Percentiles rank a stretch among this genome's conserved stretches.
These are phyloP conservation scores for Salvia sclarea DNA, from an alignment of 305 asterid genomes.

Conservation along the genomic window DNA sequence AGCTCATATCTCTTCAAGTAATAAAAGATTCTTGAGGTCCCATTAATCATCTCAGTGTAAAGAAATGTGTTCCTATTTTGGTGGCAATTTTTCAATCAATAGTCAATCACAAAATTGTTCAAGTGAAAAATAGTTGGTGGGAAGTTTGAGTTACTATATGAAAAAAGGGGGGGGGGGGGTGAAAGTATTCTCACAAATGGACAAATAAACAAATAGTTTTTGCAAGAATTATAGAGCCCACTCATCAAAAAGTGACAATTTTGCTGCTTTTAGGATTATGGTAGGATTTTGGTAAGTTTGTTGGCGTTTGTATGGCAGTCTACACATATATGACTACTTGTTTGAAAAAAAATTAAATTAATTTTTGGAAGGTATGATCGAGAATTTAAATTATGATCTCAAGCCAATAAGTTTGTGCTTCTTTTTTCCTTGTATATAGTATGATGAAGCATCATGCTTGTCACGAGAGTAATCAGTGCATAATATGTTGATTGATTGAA, in stretches of 20 bases:
- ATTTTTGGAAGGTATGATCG: not conserved
- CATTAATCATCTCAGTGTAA: slow-evolving; percentile 29
- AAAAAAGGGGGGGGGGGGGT: not conserved
- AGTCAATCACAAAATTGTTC: not conserved
- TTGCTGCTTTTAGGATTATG: slow-evolving; percentile 15
- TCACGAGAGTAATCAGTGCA: not conserved
- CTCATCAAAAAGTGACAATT: slow-evolving; percentile 1
- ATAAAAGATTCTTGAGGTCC: slow-evolving; percentile 36
- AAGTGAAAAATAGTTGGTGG: slow-evolving; percentile 4
- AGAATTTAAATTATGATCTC: not conserved
- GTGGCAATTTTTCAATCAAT: slow-evolving; percentile 29
- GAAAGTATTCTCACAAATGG: slow-evolving; percentile 13
- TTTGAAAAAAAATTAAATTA: not conserved
- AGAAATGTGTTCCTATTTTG: slow-evolving; percentile 17
- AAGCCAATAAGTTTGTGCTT: not conserved
- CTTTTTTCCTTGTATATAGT: not conserved
- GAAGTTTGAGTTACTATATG: not conserved
- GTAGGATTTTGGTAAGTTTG: slow-evolving; percentile 1
- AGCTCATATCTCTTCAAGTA: slow-evolving; percentile 18
- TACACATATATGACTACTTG: not conserved
- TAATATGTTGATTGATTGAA: not conserved
- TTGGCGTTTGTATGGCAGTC: not conserved
- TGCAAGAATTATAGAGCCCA: slow-evolving; percentile 25
- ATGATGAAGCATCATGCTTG: not conserved
- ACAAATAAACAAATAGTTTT: slow-evolving; percentile 5